These are phyloP conservation scores for Pinus tabuliformis DNA, from an alignment of 75 land plant genomes.

Conservation along the genomic window DNA sequence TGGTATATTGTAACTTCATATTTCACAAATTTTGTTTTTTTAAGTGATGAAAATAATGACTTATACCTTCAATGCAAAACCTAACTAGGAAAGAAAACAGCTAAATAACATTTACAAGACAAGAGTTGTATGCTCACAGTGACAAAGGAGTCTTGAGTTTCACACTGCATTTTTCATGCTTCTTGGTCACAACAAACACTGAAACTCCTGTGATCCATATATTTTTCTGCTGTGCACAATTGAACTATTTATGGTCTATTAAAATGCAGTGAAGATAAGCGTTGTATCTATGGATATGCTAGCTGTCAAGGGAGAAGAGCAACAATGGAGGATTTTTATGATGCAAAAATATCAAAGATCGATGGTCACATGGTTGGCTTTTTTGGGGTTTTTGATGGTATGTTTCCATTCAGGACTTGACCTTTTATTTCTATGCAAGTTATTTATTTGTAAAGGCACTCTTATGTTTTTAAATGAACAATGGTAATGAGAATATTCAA, in stretches of 20 bases:
- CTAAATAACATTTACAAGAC: not conserved
- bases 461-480: not conserved
- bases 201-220: not conserved
- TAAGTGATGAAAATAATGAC: not conserved
- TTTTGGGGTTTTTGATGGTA: slow-evolving; percentile 88
- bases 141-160: not conserved
- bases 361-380: slow-evolving; percentile 51
- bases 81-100: not conserved
- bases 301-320: slow-evolving; percentile 73
- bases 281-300: slow-evolving; percentile 64
- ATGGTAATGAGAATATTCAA: not conserved
- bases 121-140: not conserved
- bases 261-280: slow-evolving; percentile 66
- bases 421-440: not conserved
- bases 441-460: not conserved
- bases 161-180: not conserved
- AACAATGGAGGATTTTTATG: slow-evolving; percentile 79
- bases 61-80: too few species aligned
- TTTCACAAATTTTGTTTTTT: not conserved
- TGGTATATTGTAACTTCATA: not conserved
- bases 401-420: not conserved
- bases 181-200: not conserved
- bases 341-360: slow-evolving; percentile 56
- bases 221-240: not conserved
- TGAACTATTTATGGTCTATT: not conserved